A percentile compares a stretch with the other conserved stretches of the same genome.
phyloP scores from a whole-genome alignment of 306 rosid species.

The Cercis canadensis region DNA sequence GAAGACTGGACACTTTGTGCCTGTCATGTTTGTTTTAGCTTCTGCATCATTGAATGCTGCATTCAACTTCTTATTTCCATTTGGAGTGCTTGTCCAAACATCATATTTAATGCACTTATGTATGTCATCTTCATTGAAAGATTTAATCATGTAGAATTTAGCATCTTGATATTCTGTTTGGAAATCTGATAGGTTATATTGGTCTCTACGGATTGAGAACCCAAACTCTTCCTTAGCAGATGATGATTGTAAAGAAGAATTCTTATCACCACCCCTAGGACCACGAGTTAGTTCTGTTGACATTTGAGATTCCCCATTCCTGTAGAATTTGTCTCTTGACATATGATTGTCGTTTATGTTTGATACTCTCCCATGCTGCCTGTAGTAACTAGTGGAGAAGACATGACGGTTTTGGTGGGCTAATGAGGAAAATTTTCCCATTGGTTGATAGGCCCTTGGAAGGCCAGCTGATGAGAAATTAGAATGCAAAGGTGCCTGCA shows the following conservation, averaged over 20 bases:
- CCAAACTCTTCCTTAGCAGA: constrained; percentile 53
- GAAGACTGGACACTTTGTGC: constrained; percentile 63
- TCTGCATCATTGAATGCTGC: constrained; percentile 65
- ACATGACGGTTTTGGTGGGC: constrained; percentile 45
- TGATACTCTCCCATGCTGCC: constrained; percentile 43
- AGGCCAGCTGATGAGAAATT: constrained; percentile 45
- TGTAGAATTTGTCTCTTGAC: constrained; percentile 43
- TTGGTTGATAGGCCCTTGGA: constrained; percentile 51
- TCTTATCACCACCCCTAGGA: constrained; percentile 61
- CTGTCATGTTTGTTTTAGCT: constrained; percentile 54
- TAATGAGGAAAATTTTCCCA: constrained; percentile 48
- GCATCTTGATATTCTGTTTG: constrained; percentile 61
- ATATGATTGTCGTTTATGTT: constrained; percentile 47
- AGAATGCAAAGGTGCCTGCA: constrained; percentile 58
- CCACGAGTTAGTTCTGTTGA: constrained; percentile 65
- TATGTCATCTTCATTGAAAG: constrained; percentile 87
- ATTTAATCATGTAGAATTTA: constrained; percentile 77
- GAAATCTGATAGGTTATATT: constrained; percentile 68
- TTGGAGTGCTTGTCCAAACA: constrained; percentile 89
- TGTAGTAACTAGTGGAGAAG: constrained; percentile 41
- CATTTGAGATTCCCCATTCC: constrained; percentile 55
- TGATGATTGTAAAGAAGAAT: constrained; percentile 41
- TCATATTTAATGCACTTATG: constrained; percentile 78
- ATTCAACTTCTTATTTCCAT: constrained; percentile 76
- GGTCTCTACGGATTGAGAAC: constrained; percentile 47